Base-by-base conservation (phyloP, 768 basidiomycete genomes). In the Termitomyces sp. region DNA sequence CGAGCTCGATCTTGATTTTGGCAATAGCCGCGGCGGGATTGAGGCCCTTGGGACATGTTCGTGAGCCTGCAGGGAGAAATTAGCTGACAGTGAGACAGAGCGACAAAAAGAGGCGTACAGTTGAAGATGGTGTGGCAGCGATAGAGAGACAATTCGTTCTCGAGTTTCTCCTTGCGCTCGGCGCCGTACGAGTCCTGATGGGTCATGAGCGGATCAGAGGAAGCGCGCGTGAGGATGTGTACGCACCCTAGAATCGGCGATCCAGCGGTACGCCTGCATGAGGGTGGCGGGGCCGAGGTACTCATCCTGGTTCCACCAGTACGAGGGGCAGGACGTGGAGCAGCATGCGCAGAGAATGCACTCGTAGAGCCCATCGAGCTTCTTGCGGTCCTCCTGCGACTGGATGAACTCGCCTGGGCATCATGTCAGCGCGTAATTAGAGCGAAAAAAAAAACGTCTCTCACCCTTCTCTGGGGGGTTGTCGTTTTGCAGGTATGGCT, bases 221-320 rank as follows among this genome's bases (percentile, higher is more conserved):
- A 31, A n/a, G 18, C 42, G 59, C 53, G 13, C n/a, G n/a, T n/a
- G n/a, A n/a, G 51, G 55, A 37, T 9, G 18, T 24, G 14, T n/a
- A 78, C 87, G 56, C 63, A 92, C 92, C 64, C 96, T 79, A 47
- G 93, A 96, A 70, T 98, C 96, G 0, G 95, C 94, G 68, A 99
- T 96, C 96, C 96, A 98, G 63, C 95, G 80, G 74, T 98, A 97
- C 0, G 94, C 93, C 65, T 94, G 91, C 93, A 98, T 94, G 65
- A 98, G 76, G 0, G 94, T 94, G 1, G 96, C 96, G 6, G 96
- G 96, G 36, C 96, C 95, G 41, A 99, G 88, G 73, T 99, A 99
- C 72, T 94, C 90, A 69, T 98, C 94, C 74, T 94, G 93, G 76
- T 98, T 98, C 96, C 96, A 98, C 96, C 96, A 98, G 75, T 98